Percentiles rank a stretch among this genome's conserved stretches.
Conservation (phyloP, 768 basidiomycete genomes). For the Naematelia aurantialba region DNA sequence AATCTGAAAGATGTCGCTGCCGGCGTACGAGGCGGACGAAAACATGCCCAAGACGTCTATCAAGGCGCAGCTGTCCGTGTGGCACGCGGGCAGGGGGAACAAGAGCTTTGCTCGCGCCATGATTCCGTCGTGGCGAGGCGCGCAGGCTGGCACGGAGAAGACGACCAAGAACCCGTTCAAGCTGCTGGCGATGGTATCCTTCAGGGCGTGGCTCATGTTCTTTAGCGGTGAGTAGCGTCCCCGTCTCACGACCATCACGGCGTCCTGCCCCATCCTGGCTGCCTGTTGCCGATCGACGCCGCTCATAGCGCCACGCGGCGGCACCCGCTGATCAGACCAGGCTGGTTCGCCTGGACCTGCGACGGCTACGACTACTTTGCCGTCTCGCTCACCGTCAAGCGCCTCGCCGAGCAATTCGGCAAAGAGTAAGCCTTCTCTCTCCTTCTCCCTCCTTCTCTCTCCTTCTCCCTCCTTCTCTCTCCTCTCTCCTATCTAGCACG, state of each 20-base stretch:
- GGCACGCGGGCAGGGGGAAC: slow-evolving; percentile 39
- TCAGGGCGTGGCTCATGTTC: slow-evolving; percentile 47
- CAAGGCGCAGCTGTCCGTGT: slow-evolving; percentile 32
- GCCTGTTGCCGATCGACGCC: background rate
- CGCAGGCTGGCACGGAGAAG: slow-evolving; percentile 13
- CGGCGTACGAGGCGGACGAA: background rate
- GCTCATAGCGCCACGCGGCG: too few relatives aligned
- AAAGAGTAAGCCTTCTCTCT: slow-evolving; percentile 19
- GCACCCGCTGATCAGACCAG: slow-evolving; percentile 3
- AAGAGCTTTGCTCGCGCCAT: slow-evolving; percentile 29
- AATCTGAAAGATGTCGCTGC: background rate
- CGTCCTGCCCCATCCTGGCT: too few relatives aligned
- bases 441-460: background rate
- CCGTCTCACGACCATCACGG: background rate
- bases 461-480: background rate
- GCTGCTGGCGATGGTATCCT: slow-evolving; percentile 37
- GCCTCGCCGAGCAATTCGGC: slow-evolving; percentile 43
- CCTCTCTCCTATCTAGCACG: background rate
- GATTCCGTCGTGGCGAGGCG: slow-evolving; percentile 25
- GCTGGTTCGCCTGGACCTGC: slow-evolving; percentile 78
- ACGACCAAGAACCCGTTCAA: slow-evolving; percentile 46
- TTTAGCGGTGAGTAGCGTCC: slow-evolving; percentile 21
- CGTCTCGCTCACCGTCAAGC: slow-evolving; percentile 53
- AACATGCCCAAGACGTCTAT: slow-evolving; percentile 17
- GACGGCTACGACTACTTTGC: slow-evolving; percentile 85